Evolutionary conservation across 768 basidiomycete genomes (phyloP), one percentile per base, ranked within the genome.

Genomic region (Boletus eberwhitei): DNA sequence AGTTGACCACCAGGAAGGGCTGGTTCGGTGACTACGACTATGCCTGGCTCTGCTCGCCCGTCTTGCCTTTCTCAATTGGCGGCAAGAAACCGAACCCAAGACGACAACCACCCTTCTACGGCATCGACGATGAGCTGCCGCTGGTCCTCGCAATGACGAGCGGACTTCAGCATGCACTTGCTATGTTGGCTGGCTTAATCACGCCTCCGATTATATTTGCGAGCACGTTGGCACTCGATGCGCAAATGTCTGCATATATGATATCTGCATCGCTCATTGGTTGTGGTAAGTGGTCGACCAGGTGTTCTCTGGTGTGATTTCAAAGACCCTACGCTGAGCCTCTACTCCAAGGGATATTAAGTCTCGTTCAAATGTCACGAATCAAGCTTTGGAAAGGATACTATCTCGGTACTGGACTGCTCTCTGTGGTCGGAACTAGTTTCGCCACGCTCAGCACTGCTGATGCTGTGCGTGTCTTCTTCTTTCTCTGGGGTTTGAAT

Each of bases 1-100:
- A 79, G 64, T 31, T 79, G 43, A 77, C 78, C 6, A 79, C 80
- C 2, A 73, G 70, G 57, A 73, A 85, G 41, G 89, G 90, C 8
- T 93, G 90, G 90, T 53, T 92, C n/a, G 90, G 90, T 1, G 86
- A 87, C 65, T 93, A 91, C 64, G 82, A 92, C 72, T 92, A 88
- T 63, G 78, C 73, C 8, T 86, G 83, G 81, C 77, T 90, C 51
- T 91, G 89, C 65, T 79, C 75, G 19, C 89, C 90, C 3, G 70
- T 74, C 1, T 73, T 90, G 0, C 90, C 90, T 0, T 89, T 81
- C 63, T 67, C 76, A 26, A 66, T 68, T 17, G 66, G 65, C 22
- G 70, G 73, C 17, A 64, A 53, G 31, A 69, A 67, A 39, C 55
- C 46, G 47, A 58, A 42, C 17, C 54, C 53, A 16, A 66, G 72